phyloP scores from a whole-genome alignment of 176 grass and related monocot genomes.

The Saccharum officinarum region DNA sequence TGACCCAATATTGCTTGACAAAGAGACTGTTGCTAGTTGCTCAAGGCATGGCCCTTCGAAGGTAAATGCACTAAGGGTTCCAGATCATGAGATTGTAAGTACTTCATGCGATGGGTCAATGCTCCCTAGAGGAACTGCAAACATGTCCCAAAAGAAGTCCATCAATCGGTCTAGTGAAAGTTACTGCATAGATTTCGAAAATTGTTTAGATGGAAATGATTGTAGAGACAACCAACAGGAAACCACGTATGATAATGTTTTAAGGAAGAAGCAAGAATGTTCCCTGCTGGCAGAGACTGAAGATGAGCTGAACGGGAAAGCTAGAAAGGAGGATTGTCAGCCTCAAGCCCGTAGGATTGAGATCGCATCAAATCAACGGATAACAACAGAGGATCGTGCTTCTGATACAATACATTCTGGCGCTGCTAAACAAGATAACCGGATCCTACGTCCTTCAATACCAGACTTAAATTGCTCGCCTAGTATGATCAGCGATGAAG shows the following conservation, averaged over 20 bases:
- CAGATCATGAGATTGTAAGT: constrained; percentile 24
- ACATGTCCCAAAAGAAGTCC: not conserved
- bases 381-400: not conserved
- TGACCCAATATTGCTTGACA: constrained; percentile 7
- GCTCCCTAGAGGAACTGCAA: constrained; percentile 14
- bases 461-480: constrained; percentile 47
- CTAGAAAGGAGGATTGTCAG: not conserved
- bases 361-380: constrained; percentile 19
- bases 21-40: constrained; percentile 12
- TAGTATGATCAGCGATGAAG: constrained; percentile 23
- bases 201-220: not conserved
- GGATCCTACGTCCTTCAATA: constrained; percentile 4
- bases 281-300: not conserved
- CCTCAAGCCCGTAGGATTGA: constrained; percentile 11
- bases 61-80: constrained; percentile 2
- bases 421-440: constrained; percentile 11
- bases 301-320: not conserved
- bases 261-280: constrained; percentile 27
- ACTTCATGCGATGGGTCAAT: not conserved
- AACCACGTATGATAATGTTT: not conserved
- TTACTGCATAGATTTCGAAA: constrained; percentile 14
- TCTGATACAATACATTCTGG: constrained; percentile 6
- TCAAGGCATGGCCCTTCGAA: constrained; percentile 9
- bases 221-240: not conserved
- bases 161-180: constrained; percentile 9